A percentile compares a stretch with the other conserved stretches of the same genome.
These are phyloP conservation scores for Auriscalpium microsporum DNA, from an alignment of 768 basidiomycete species.

Conservation along the genomic window DNA sequence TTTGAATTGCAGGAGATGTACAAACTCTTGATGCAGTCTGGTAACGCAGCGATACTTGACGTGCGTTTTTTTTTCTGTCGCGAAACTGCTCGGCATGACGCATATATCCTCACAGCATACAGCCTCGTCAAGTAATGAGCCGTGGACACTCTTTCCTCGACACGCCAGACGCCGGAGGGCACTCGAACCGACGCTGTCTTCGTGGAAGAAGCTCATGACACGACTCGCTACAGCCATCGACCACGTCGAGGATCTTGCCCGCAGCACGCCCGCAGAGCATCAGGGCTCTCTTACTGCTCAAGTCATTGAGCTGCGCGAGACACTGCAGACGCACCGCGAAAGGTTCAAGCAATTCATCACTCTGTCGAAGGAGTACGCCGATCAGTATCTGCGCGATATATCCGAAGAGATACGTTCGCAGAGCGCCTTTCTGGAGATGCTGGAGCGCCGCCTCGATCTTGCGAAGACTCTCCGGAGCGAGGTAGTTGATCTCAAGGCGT, in stretches of 20 bases:
- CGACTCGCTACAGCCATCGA: not conserved
- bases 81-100: no score
- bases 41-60: no score
- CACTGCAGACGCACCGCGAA: not conserved
- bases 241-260: not conserved
- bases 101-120: no score
- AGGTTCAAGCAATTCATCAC: not conserved
- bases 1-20: no score
- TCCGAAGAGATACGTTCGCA: not conserved
- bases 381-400: not conserved
- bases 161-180: not conserved
- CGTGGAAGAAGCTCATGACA: not conserved
- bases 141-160: no score
- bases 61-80: no score
- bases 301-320: not conserved
- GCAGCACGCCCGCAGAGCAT: not conserved
- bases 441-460: not conserved
- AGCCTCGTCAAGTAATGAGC: no score
- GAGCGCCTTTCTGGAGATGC: not conserved
- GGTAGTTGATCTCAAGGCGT: not conserved
- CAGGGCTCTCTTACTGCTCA: not conserved
- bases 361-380: not conserved
- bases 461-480: not conserved
- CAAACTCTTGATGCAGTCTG: no score
- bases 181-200: not conserved